Evolutionary conservation across 2,329 filamentous ascomycete species (phyloP).

Genomic region (Apiospora pterosperma): DNA sequence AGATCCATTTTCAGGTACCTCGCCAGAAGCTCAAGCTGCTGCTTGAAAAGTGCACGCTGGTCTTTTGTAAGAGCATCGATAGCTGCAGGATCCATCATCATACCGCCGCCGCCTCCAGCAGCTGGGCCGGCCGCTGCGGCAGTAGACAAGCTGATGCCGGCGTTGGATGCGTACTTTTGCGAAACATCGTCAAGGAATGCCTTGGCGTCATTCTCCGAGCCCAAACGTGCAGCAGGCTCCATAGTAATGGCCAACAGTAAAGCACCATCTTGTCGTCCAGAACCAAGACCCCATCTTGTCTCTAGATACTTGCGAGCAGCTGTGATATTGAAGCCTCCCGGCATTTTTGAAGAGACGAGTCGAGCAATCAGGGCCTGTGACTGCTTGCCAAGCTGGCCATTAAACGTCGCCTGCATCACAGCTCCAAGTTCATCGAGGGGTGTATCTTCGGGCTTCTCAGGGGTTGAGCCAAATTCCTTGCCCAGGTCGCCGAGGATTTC

Average conservation of each 20-base stretch:
- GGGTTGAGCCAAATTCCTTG: conserved; percentile 97
- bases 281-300: conserved; percentile 83
- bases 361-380: conserved; percentile 90
- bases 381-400: conserved; percentile 96
- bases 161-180: conserved; percentile 82
- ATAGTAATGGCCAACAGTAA: conserved; percentile 86
- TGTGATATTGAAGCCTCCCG: conserved; percentile 98
- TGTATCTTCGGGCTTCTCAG: conserved; percentile 97
- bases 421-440: conserved; percentile 93
- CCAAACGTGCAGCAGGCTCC: conserved; percentile 85
- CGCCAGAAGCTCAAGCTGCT: conserved; percentile 92
- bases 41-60: conserved; percentile 93
- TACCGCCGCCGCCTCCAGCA: conserved; percentile 69
- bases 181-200: conserved; percentile 83
- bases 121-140: conserved; percentile 71
- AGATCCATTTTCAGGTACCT: conserved; percentile 97
- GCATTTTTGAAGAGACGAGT: conserved; percentile 98
- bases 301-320: conserved; percentile 92
- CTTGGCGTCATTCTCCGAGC: conserved; percentile 88
- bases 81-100: conserved; percentile 99
- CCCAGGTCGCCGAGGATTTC: conserved; percentile 96
- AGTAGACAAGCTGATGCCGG: conserved; percentile 79
- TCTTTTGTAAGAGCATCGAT: conserved; percentile 97
- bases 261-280: conserved; percentile 87
- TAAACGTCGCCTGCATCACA: conserved; percentile 97